A percentile compares a stretch with the other conserved stretches of the same genome.
phyloP scores from a whole-genome alignment of 2,329 filamentous ascomycete genomes.

The Lachnum nothofagi region DNA sequence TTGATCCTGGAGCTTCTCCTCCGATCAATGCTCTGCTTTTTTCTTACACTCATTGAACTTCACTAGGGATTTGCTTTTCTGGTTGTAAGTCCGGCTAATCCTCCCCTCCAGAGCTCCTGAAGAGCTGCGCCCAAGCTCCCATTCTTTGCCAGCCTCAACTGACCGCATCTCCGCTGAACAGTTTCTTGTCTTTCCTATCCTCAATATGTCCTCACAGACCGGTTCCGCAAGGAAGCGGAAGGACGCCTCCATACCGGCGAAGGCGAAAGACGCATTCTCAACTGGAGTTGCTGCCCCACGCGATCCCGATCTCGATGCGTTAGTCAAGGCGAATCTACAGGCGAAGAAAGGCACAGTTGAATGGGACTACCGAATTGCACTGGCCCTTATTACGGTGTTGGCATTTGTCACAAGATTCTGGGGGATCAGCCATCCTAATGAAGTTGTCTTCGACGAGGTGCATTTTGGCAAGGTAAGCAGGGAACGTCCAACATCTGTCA shows the following conservation, averaged over 20 bases:
- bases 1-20: conserved; percentile 18
- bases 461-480: conserved; percentile 92
- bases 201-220: conserved; percentile 30
- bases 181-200: conserved; percentile 14
- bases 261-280: conserved; percentile 43
- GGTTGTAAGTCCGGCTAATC: conserved; percentile 2
- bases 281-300: conserved; percentile 28
- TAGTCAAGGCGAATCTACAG: conserved; percentile 40
- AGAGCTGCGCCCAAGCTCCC: conserved; percentile 4
- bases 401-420: conserved; percentile 93
- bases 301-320: conserved; percentile 46
- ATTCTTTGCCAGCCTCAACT: conserved; percentile 17
- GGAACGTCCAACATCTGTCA: background rate
- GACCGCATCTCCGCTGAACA: conserved; percentile 10
- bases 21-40: conserved; percentile 28
- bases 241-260: conserved; percentile 43
- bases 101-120: conserved; percentile 1
- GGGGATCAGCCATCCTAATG: conserved; percentile 89
- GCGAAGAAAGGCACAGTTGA: conserved; percentile 49
- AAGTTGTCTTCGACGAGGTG: conserved; percentile 98
- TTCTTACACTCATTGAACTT: conserved; percentile 22
- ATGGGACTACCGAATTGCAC: conserved; percentile 77
- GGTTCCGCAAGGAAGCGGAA: conserved; percentile 32
- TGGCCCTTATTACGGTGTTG: conserved; percentile 70
- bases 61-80: conserved; percentile 5